Evolutionary conservation across 2,329 filamentous ascomycete species (phyloP), one percentile per base, ranked within the genome.

Genomic region (Blastomyces percursus): DNA sequence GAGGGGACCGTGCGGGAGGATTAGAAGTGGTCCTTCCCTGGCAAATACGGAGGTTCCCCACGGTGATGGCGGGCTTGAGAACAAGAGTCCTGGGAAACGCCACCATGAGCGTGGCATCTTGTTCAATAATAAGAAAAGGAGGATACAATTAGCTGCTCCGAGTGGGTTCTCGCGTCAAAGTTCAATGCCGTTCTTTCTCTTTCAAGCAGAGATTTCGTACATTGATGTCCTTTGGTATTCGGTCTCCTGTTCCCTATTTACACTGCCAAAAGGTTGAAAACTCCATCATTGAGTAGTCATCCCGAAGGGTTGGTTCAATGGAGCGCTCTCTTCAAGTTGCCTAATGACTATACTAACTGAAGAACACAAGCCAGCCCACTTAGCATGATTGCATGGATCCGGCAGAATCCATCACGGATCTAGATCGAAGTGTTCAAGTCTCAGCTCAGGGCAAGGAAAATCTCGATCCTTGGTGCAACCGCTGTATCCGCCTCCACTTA

Each of bases 1-100:
- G 46, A 27, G 35, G 42, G 57, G 57, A 32, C 57, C 57, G 57
- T 59, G 57, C 57, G 57, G 30, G 21, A 57, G 51, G 51, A 55
- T 38, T 4, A 30, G 2, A 51, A 30, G 24, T 30, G 48, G 48
- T 19, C 50, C 27, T 32, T 52, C 50, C 24, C 21, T 52, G 50
- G 24, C 19, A 12, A n/a, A 35, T 32, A 51, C 21, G 30, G 27
- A 35, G 8, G 16, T 16, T 21, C 30, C 51, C 30, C 51, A 9
- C 8, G 19, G 32, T 16, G 14, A 35, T 11, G 32, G 35, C 35
- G 35, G 12, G 35, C 9, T 38, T 38, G 9, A 38, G 9, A 1
- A 11, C 35, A 38, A 12, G 35, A 21, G 51, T 55, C 19, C 16
- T 38, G 30, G 35, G 3, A 35, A 30, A 38, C 51, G 51, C 51